Evolutionary conservation across 345 rosid species (phyloP).

Genomic region (Gossypium rotundifolium): DNA sequence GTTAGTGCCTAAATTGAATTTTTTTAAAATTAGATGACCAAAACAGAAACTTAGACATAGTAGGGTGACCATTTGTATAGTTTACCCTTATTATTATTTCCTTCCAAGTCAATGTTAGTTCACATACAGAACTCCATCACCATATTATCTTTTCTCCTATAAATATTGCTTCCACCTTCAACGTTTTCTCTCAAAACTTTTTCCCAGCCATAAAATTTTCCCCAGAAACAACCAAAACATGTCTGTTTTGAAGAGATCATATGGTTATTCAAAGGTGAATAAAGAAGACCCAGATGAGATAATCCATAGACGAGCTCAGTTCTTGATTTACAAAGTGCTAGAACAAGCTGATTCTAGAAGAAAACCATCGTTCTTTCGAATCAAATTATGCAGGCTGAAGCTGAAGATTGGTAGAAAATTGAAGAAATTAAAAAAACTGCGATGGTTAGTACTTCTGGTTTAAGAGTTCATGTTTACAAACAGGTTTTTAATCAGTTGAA

Average conservation of each 20-base stretch:
- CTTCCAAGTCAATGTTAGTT: constrained; percentile 18
- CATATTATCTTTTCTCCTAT: constrained; percentile 13
- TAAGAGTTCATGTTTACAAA: constrained; percentile 19
- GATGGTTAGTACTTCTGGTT: constrained; percentile 24
- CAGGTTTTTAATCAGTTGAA: constrained; percentile 24
- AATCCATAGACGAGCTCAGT: constrained; percentile 56
- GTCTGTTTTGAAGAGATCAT: constrained; percentile 29
- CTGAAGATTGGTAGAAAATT: constrained; percentile 59
- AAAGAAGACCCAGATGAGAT: constrained; percentile 71
- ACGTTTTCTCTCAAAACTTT: neutral
- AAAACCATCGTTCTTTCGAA: constrained; percentile 36
- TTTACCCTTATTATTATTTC: too few species aligned
- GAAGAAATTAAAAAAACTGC: constrained; percentile 48
- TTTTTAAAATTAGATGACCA: too few species aligned
- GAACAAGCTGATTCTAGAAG: constrained; percentile 44
- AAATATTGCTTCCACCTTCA: constrained; percentile 23
- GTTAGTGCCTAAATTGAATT: too few species aligned
- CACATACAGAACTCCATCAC: constrained; percentile 37
- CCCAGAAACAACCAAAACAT: constrained; percentile 19
- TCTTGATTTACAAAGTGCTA: constrained; percentile 65
- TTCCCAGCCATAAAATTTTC: neutral
- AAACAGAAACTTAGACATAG: too few species aligned
- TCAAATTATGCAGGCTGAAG: constrained; percentile 47
- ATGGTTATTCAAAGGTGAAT: constrained; percentile 50
- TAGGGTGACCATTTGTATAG: too few species aligned